Conservation (phyloP, 129 eudicot species). For the Pittosporum tobira region DNA sequence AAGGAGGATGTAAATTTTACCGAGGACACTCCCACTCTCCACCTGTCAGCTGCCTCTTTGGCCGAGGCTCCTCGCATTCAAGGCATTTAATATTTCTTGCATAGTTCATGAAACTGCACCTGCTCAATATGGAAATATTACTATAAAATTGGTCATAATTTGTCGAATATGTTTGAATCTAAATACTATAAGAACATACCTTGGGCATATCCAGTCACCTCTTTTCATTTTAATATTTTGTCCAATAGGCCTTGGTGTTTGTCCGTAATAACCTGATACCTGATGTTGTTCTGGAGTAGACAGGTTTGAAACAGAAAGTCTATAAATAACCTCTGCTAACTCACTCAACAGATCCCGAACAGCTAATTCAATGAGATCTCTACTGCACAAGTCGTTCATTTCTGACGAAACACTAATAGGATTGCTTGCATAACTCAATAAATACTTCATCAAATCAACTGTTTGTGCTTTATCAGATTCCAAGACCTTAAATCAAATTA, state of each 20-base stretch:
- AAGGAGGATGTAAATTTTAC: conserved; percentile 39
- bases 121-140: conserved; percentile 24
- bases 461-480: conserved; percentile 44
- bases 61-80: conserved; percentile 63
- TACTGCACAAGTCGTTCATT: conserved; percentile 24
- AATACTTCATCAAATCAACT: conserved; percentile 72
- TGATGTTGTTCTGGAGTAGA: conserved; percentile 27
- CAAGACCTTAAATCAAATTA: conserved; percentile 32
- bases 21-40: conserved; percentile 91
- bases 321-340: conserved; percentile 30
- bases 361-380: conserved; percentile 54
- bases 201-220: conserved; percentile 89
- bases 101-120: conserved; percentile 78
- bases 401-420: conserved; percentile 48
- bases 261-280: conserved; percentile 23
- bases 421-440: conserved; percentile 80
- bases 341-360: conserved; percentile 57
- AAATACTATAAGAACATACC: conserved; percentile 43
- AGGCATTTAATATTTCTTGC: conserved; percentile 65
- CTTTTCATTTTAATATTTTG: conserved; percentile 56
- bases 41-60: conserved; percentile 56
- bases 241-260: conserved; percentile 34
- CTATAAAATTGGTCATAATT: no score
- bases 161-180: neutral
- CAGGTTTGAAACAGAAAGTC: conserved; percentile 13